These are phyloP conservation scores for Cylindrotheca closterium DNA, from an alignment of 108 stramenopile species.

Conservation along the genomic window DNA sequence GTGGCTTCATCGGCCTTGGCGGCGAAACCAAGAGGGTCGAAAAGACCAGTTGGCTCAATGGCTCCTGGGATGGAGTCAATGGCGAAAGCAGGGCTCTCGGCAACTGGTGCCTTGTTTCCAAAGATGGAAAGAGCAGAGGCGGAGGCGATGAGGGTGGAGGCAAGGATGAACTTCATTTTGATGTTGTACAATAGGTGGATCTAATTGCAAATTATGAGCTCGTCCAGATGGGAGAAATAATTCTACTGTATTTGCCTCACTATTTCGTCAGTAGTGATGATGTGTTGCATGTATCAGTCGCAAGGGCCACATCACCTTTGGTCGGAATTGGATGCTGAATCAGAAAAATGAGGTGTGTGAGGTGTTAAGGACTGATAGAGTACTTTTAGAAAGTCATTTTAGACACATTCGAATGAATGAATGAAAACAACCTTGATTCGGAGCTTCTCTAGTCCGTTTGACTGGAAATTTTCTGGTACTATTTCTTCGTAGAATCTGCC, in stretches of 20 bases:
- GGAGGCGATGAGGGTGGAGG: neutral
- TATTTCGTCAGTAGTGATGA: too few species aligned
- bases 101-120: neutral
- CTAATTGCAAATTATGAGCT: neutral
- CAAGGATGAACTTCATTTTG: neutral
- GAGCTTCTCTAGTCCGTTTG: too few species aligned
- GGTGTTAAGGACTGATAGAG: too few species aligned
- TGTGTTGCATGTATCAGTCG: neutral
- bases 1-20: conserved; percentile 68
- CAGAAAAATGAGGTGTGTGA: too few species aligned
- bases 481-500: too few species aligned
- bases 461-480: too few species aligned
- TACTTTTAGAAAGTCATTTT: too few species aligned
- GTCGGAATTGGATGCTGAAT: too few species aligned
- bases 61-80: conserved; percentile 41
- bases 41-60: conserved; percentile 55
- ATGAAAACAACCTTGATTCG: too few species aligned
- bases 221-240: neutral
- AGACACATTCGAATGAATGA: too few species aligned
- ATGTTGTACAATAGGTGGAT: neutral
- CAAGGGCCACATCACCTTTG: neutral
- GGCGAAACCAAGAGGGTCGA: conserved; percentile 74
- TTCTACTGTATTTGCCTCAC: too few species aligned
- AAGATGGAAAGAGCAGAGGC: neutral
- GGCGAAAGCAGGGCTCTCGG: neutral